Evolutionary conservation across 2,329 filamentous ascomycete species (phyloP).

Genomic region (Fusarium pseudograminearum): DNA sequence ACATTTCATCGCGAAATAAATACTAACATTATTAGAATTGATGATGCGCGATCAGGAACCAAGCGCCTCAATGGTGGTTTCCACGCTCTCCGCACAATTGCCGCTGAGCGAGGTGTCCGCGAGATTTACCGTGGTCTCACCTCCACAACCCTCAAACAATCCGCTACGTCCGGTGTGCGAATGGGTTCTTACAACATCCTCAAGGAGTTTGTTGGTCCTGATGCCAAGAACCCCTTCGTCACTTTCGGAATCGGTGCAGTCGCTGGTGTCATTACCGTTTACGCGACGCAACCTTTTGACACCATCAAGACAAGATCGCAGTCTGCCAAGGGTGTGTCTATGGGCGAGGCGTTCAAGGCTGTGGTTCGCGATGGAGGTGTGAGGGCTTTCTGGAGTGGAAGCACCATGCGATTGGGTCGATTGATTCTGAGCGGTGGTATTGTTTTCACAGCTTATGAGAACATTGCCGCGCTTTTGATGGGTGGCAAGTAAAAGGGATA

Average conservation of each 20-base stretch:
- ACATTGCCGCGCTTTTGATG: constrained; percentile 54
- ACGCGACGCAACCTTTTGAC: constrained; percentile 71
- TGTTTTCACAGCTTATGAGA: constrained; percentile 72
- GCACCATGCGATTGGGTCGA: constrained; percentile 74
- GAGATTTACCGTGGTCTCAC: constrained; percentile 60
- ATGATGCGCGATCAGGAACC: constrained; percentile 51
- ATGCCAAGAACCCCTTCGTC: constrained; percentile 46
- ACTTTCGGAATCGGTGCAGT: constrained; percentile 73
- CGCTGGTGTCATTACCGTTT: constrained; percentile 70
- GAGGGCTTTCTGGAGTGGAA: constrained; percentile 74
- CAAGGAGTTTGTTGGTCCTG: constrained; percentile 49
- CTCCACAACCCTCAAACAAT: constrained; percentile 62
- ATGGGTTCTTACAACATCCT: constrained; percentile 64
- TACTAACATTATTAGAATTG: constrained; percentile 45
- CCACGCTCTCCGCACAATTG: constrained; percentile 51
- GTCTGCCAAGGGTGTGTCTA: constrained; percentile 67
- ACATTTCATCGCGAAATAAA: accelerated
- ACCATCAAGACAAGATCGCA: constrained; percentile 73
- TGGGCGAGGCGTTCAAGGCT: constrained; percentile 66
- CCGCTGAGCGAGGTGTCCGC: constrained; percentile 55
- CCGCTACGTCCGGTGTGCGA: constrained; percentile 59
- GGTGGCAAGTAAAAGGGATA: not conserved
- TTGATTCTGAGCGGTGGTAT: constrained; percentile 76
- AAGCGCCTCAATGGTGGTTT: constrained; percentile 48
- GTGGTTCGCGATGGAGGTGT: constrained; percentile 69